Percentiles rank a stretch among this genome's conserved stretches.
Evolutionary conservation across 108 stramenopile genomes (phyloP).

Genomic region (Nitzschia palea): DNA sequence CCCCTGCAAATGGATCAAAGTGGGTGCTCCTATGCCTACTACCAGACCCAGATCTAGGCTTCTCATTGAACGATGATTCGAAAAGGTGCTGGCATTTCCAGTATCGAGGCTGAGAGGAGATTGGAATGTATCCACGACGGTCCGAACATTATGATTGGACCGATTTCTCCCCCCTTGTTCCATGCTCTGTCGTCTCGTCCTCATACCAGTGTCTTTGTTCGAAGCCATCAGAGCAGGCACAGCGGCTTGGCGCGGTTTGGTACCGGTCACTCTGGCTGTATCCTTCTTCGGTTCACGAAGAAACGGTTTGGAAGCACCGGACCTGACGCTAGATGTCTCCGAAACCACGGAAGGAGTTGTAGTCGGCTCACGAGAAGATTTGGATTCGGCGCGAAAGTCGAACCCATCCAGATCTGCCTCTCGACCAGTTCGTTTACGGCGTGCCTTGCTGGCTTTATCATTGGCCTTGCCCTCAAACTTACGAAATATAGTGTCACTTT

Average conservation of each 20-base stretch:
- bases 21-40: background rate
- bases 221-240: slow-evolving; percentile 21
- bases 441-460: slow-evolving; percentile 22
- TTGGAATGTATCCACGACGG: background rate
- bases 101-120: background rate
- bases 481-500: slow-evolving; percentile 38
- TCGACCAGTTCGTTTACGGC: slow-evolving; percentile 26
- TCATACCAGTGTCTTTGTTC: slow-evolving; percentile 11
- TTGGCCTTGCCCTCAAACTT: slow-evolving; percentile 28
- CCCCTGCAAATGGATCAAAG: slow-evolving; percentile 20
- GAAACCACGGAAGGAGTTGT: background rate
- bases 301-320: slow-evolving; percentile 5
- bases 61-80: background rate
- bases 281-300: slow-evolving; percentile 15
- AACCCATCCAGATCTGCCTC: slow-evolving; percentile 55
- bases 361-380: background rate
- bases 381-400: slow-evolving; percentile 39
- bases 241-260: slow-evolving; percentile 1
- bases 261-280: background rate
- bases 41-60: background rate
- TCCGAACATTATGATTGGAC: background rate
- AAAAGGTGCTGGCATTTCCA: slow-evolving; percentile 1
- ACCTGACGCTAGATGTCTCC: slow-evolving; percentile 6
- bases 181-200: background rate
- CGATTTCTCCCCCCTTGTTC: background rate